phyloP scores from a whole-genome alignment of 2,329 filamentous ascomycete species.

The Claviceps arundinis region DNA sequence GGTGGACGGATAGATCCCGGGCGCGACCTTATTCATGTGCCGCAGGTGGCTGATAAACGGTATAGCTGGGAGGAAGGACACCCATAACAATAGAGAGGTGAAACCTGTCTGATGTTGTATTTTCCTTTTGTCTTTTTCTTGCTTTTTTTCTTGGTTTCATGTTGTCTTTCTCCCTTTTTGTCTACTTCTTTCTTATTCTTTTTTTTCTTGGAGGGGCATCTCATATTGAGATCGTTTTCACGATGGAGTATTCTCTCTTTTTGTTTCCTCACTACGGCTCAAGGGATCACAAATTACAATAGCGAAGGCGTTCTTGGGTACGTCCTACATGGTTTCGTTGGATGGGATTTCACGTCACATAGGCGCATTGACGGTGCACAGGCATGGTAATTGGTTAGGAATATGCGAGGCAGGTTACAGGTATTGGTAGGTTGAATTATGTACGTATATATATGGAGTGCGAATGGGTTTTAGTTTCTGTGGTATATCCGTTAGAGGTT shows the following conservation, averaged over 20 bases:
- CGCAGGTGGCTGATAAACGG: conserved; percentile 33
- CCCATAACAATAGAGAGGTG: background rate
- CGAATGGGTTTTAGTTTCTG: background rate
- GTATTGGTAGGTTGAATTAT: background rate
- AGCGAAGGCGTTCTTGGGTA: background rate
- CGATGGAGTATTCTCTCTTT: background rate
- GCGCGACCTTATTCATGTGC: conserved; percentile 35
- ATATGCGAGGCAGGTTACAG: background rate
- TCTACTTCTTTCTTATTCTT: background rate
- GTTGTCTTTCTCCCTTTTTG: background rate
- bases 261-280: background rate
- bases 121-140: background rate
- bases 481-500: too few relatives aligned
- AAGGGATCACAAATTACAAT: background rate
- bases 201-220: background rate
- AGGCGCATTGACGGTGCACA: background rate
- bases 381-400: background rate
- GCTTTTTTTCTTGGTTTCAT: background rate
- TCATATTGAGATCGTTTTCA: background rate
- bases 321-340: background rate
- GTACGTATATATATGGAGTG: background rate
- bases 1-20: conserved; percentile 29
- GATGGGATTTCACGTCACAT: too few relatives aligned
- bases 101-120: too few relatives aligned
- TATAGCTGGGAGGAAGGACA: conserved; percentile 37